phyloP scores from a whole-genome alignment of 2,329 filamentous ascomycete species.

The Trichoderma afroharzianum region DNA sequence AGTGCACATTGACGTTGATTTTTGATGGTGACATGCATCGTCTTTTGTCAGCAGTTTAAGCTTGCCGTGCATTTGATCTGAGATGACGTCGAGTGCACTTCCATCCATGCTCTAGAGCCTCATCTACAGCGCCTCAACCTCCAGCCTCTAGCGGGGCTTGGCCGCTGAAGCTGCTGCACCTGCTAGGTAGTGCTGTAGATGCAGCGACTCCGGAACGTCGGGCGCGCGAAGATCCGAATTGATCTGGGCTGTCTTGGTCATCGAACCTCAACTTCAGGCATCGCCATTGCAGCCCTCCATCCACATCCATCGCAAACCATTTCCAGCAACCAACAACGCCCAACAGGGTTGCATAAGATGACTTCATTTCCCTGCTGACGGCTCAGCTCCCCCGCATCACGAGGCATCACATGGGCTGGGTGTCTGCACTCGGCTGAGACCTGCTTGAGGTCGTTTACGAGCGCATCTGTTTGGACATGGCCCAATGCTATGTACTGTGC shows the following conservation, averaged over 20 bases:
- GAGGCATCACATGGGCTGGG: neutral
- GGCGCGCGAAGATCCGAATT: neutral
- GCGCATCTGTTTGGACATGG: neutral
- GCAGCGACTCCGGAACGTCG: neutral
- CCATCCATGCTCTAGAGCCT: neutral
- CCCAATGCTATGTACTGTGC: neutral
- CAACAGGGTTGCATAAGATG: neutral
- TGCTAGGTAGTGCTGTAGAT: neutral
- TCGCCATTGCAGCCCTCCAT: neutral
- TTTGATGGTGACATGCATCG: neutral
- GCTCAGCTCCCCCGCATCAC: neutral
- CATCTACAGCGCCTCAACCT: neutral
- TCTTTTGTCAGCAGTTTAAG: neutral
- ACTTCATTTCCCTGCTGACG: neutral
- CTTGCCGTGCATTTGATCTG: neutral
- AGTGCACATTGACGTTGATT: neutral
- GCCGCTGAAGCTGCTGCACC: neutral
- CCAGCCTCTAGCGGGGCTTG: neutral
- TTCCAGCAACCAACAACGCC: neutral
- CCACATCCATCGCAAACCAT: neutral
- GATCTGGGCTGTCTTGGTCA: neutral
- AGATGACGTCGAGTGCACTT: neutral
- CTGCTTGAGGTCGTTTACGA: neutral
- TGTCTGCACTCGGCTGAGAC: neutral
- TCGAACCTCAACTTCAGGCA: neutral